Conservation (phyloP, 2,329 filamentous ascomycete genomes). For the Stachybotrys chlorohalonatus region DNA sequence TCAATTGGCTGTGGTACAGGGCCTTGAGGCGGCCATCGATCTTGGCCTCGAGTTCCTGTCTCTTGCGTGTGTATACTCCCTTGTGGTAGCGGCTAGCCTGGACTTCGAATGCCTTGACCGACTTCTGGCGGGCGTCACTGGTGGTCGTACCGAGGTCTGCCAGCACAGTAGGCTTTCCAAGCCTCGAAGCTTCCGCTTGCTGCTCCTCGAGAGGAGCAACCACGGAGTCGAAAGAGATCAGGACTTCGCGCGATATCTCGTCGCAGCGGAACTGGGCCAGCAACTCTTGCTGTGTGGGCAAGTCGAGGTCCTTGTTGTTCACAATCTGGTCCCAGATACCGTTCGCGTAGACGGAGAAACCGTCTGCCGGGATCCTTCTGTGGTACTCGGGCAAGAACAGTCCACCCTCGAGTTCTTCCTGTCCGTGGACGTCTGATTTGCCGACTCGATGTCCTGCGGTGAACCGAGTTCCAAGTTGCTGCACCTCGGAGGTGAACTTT, state of each 20-base stretch:
- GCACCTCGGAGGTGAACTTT: conserved; percentile 74
- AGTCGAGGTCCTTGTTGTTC: conserved; percentile 94
- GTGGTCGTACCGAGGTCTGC: conserved; percentile 67
- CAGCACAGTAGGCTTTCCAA: conserved; percentile 67
- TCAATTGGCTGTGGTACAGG: conserved; percentile 80
- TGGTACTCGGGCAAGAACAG: conserved; percentile 94
- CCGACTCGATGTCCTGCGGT: conserved; percentile 67
- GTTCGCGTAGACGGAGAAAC: conserved; percentile 89
- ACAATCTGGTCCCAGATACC: conserved; percentile 98
- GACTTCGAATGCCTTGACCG: conserved; percentile 75
- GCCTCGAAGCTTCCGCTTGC: conserved; percentile 63
- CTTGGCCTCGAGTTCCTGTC: conserved; percentile 74
- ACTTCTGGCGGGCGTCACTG: conserved; percentile 59
- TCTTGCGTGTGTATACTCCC: conserved; percentile 82
- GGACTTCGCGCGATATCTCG: conserved; percentile 85
- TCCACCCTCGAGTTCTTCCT: conserved; percentile 67
- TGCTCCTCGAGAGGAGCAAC: conserved; percentile 78
- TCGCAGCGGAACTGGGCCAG: conserved; percentile 96
- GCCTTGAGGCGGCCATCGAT: conserved; percentile 82
- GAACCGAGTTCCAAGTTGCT: conserved; percentile 73
- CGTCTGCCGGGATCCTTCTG: conserved; percentile 88
- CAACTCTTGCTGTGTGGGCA: conserved; percentile 94
- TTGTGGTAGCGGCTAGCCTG: conserved; percentile 96
- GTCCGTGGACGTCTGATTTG: conserved; percentile 50
- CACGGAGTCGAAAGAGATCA: conserved; percentile 73